Evolutionary conservation across 176 grass and related monocot genomes (phyloP).

Genomic region (Rhynchospora pubera): DNA sequence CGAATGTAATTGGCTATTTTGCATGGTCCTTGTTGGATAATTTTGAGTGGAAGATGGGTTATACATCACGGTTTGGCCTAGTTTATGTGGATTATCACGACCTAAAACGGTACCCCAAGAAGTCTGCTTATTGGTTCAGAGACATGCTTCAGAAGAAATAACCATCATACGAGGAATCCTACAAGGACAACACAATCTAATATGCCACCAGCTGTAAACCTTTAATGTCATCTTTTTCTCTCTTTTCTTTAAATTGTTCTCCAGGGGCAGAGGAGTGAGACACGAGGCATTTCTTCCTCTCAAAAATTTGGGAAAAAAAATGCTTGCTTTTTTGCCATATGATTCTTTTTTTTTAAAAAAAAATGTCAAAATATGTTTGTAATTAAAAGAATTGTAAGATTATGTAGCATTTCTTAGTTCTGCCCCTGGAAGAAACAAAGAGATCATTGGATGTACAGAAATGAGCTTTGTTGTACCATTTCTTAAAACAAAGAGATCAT

Average conservation of each 20-base stretch:
- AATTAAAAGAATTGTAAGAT: too few species aligned
- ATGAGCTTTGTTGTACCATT: background rate
- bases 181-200: background rate
- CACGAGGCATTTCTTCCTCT: too few species aligned
- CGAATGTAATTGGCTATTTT: conserved; percentile 57
- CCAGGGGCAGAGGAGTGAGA: too few species aligned
- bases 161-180: background rate
- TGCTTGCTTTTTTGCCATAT: too few species aligned
- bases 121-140: conserved; percentile 70
- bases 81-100: conserved; percentile 67
- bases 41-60: conserved; percentile 73
- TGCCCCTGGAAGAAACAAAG: background rate
- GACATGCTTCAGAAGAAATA: conserved; percentile 42
- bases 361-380: too few species aligned
- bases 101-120: conserved; percentile 58
- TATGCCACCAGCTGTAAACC: background rate
- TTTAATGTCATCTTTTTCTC: background rate
- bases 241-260: background rate
- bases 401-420: background rate
- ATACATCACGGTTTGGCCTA: conserved; percentile 69
- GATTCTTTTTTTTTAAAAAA: too few species aligned
- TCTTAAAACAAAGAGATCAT: background rate
- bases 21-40: conserved; percentile 82
- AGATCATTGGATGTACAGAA: background rate
- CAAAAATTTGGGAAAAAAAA: too few species aligned